Conservation (phyloP, 2,329 filamentous ascomycete species). For the Zopfia rhizophila region DNA sequence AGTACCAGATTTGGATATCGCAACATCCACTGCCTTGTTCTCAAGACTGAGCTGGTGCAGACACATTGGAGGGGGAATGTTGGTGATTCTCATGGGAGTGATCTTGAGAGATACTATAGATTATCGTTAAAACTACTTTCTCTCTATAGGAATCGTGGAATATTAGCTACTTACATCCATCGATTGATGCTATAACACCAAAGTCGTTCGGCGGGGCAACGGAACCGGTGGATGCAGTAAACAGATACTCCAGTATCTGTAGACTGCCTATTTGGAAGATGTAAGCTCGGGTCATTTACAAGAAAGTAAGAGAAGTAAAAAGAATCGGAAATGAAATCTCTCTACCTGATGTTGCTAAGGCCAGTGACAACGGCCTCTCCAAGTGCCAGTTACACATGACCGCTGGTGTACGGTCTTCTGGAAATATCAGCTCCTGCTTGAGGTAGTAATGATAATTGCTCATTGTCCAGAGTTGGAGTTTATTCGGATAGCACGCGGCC, state of each 20-base stretch:
- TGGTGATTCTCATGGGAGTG: conserved; percentile 84
- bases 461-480: conserved; percentile 94
- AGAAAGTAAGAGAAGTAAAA: neutral
- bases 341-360: conserved; percentile 57
- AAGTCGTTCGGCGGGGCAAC: conserved; percentile 77
- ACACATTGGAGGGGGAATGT: conserved; percentile 93
- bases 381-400: conserved; percentile 75
- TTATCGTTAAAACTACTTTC: conserved; percentile 26
- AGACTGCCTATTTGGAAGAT: conserved; percentile 56
- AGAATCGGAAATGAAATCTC: neutral
- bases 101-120: conserved; percentile 72
- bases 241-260: conserved; percentile 73
- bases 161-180: conserved; percentile 68
- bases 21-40: conserved; percentile 76
- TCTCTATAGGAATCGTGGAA: neutral
- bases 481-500: conserved; percentile 78
- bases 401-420: conserved; percentile 26
- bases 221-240: conserved; percentile 75
- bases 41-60: conserved; percentile 75
- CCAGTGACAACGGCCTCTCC: conserved; percentile 79
- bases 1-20: conserved; percentile 63
- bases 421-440: conserved; percentile 79
- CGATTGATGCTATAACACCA: conserved; percentile 84
- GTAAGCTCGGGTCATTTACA: conserved; percentile 11
- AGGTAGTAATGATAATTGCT: conserved; percentile 98